Evolutionary conservation across 116 monocot genomes (phyloP).

Genomic region (Iris pallida): DNA sequence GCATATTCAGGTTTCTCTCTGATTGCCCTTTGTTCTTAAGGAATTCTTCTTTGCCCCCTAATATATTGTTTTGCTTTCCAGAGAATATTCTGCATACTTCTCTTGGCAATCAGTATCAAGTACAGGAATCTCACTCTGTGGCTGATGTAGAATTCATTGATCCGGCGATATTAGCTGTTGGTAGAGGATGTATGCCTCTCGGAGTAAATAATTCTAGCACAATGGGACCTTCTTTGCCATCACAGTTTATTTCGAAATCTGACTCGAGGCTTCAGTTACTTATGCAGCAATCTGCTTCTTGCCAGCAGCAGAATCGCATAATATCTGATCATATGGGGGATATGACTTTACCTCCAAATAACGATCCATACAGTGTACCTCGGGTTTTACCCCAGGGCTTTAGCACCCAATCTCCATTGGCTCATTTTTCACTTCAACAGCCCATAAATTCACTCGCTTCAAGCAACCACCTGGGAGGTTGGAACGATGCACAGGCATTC

Average conservation of each 20-base stretch:
- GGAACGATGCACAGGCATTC: slow-evolving; percentile 37
- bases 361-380: slow-evolving; percentile 45
- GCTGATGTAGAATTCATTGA: slow-evolving; percentile 72
- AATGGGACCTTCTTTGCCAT: slow-evolving; percentile 23
- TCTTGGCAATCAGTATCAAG: slow-evolving; percentile 30
- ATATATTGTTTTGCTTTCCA: slow-evolving; percentile 8
- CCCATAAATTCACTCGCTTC: slow-evolving; percentile 27
- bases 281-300: slow-evolving; percentile 38
- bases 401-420: slow-evolving; percentile 24
- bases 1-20: no score
- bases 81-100: slow-evolving; percentile 26
- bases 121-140: slow-evolving; percentile 22
- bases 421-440: slow-evolving; percentile 36
- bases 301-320: slow-evolving; percentile 40
- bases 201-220: slow-evolving; percentile 31
- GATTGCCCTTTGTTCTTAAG: no score
- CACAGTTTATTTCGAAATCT: slow-evolving; percentile 33
- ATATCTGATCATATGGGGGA: slow-evolving; percentile 33
- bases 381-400: slow-evolving; percentile 33
- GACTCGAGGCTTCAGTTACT: slow-evolving; percentile 52
- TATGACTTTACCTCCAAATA: slow-evolving; percentile 34
- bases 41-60: background rate
- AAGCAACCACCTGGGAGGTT: slow-evolving; percentile 53
- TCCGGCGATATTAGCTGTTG: slow-evolving; percentile 87
- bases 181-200: slow-evolving; percentile 44